Base-by-base conservation (phyloP, 305 asterid genomes). In the Fraxinus angustifolia region DNA sequence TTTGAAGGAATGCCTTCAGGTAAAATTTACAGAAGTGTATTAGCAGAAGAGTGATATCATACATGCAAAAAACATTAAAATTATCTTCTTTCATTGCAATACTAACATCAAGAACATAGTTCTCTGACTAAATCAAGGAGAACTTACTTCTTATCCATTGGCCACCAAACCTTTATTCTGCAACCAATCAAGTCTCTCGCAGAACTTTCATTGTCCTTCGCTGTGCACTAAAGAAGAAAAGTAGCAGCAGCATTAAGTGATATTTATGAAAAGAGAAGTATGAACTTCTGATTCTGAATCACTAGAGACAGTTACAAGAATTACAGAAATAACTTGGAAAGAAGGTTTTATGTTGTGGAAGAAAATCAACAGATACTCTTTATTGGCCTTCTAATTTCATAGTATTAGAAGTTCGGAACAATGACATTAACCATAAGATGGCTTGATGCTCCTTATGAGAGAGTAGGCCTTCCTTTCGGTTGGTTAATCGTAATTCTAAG, bases 151-250 rank as follows among this genome's bases (percentile, higher is more conserved):
- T 94, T 94, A 89, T 96, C 99, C 92, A 94, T 89, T 21, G 99
- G 99, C 99, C 99, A 96, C 99, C 99, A 96, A 83, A 96, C 92
- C 88, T 92, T 91, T 86, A 96, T 91, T 87, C 92, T 91, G 87
- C 93, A 86, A 70, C 93, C 97, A 88, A 94, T 87, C 88, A 94
- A 90, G 84, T 93, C 99, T 14, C 77, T 83, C 11, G 83, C 83
- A 38, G 89, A 85, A 86, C 82, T 81, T 86, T 81, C 89, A 21
- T 78, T 83, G 83, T 88, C 95, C 92, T 88, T 91, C 72, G 90
- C 87, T 81, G 95, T 85, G 90, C 97, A 91, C 99, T 94, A 75
- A 85, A 58, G 76, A 79, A 11, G n/a, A 26, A 80, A 71, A 35
- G 76, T 83, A 68, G 79, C 2, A 75, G 65, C 58, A 50, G 70